Conservation (phyloP, 345 rosid genomes). For the Citrus inodora region DNA sequence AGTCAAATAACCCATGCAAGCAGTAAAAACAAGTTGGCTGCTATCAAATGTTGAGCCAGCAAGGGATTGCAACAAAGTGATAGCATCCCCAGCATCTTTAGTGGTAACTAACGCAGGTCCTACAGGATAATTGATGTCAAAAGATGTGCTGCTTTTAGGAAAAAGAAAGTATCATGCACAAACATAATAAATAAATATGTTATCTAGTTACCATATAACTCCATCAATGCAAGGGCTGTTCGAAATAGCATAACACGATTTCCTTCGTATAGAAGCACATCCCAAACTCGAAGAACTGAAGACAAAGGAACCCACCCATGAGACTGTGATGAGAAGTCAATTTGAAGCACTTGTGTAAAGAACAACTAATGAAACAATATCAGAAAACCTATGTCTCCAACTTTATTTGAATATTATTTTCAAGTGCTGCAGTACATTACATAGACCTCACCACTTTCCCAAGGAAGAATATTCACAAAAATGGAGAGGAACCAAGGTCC, state of each 20-base stretch:
- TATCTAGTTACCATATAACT: slow-evolving; percentile 61
- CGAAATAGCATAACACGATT: slow-evolving; percentile 92
- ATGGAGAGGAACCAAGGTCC: slow-evolving; percentile 98
- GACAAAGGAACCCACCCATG: slow-evolving; percentile 13
- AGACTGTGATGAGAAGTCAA: slow-evolving; percentile 10
- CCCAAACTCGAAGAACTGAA: slow-evolving; percentile 97
- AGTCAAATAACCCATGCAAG: slow-evolving; percentile 79
- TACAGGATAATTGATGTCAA: slow-evolving; percentile 24
- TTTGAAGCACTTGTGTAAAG: neutral
- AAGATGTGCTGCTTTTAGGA: slow-evolving; percentile 3
- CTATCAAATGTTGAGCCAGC: slow-evolving; percentile 94
- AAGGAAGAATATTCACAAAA: slow-evolving; percentile 92
- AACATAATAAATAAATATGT: slow-evolving; percentile 1
- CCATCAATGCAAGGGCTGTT: slow-evolving; percentile 94
- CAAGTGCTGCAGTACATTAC: neutral
- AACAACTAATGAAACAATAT: neutral
- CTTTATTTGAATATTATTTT: neutral
- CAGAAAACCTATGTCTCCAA: neutral
- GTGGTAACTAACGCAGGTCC: slow-evolving; percentile 90
- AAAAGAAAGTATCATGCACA: slow-evolving; percentile 6
- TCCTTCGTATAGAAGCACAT: slow-evolving; percentile 92
- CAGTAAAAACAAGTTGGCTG: slow-evolving; percentile 90
- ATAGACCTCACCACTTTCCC: slow-evolving; percentile 86
- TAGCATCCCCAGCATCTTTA: slow-evolving; percentile 91
- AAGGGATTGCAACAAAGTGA: slow-evolving; percentile 81